phyloP scores from a whole-genome alignment of 129 eudicot genomes.

The Artemisia annua region DNA sequence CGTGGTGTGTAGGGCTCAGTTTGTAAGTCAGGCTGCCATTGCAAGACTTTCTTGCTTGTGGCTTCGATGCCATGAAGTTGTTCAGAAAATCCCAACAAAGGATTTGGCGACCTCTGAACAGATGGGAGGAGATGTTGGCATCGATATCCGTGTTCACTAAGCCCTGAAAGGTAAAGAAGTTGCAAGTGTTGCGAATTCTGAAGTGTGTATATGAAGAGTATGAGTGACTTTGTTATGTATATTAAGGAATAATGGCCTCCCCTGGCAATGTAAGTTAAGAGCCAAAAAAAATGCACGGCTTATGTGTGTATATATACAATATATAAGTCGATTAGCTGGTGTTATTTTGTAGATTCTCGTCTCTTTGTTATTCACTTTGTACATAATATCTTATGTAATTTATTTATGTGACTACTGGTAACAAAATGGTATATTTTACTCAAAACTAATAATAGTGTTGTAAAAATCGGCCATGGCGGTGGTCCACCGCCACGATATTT shows the following conservation, averaged over 20 bases:
- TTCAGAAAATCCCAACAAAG: constrained; percentile 37
- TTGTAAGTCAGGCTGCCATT: constrained; percentile 65
- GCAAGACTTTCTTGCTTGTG: constrained; percentile 63
- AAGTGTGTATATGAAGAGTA: constrained; percentile 45
- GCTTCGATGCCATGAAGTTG: constrained; percentile 45
- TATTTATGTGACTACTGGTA: not conserved
- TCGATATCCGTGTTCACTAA: constrained; percentile 54
- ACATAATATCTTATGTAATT: not conserved
- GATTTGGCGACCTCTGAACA: constrained; percentile 38
- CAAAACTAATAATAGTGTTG: too few species aligned
- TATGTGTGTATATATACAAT: not conserved
- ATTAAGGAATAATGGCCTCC: constrained; percentile 23
- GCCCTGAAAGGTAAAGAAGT: constrained; percentile 7
- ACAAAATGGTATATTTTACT: not conserved
- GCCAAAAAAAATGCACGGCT: constrained; percentile 16
- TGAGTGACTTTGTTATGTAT: constrained; percentile 24
- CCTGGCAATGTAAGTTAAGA: constrained; percentile 12
- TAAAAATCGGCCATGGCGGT: too few species aligned
- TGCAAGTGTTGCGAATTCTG: constrained; percentile 27
- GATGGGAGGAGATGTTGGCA: constrained; percentile 35
- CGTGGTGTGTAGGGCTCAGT: constrained; percentile 54
- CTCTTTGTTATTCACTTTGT: not conserved
- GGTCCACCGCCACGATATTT: too few species aligned
- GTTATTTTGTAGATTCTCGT: constrained; percentile 5
- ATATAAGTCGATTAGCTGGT: constrained; percentile 9